Evolutionary conservation across 108 stramenopile genomes (phyloP).

Genomic region (Cyclostephanos invisitatus): DNA sequence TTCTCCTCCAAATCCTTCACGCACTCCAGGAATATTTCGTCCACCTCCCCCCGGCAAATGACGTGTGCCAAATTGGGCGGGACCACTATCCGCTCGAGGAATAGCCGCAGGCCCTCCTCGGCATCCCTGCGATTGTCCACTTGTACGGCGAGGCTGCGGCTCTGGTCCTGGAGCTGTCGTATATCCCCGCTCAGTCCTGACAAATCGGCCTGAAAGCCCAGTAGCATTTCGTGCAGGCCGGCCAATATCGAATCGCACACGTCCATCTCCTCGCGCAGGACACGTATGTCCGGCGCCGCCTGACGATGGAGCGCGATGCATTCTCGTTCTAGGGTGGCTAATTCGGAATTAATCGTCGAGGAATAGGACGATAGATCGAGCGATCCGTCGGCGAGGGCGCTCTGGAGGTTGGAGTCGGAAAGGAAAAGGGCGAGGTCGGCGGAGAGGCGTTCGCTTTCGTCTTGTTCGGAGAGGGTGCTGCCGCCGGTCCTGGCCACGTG

Average conservation of each 20-base stretch:
- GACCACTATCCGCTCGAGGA: constrained; percentile 91
- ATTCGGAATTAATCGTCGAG: constrained; percentile 76
- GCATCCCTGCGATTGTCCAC: constrained; percentile 91
- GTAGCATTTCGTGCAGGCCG: constrained; percentile 95
- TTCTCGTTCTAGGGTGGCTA: constrained; percentile 67
- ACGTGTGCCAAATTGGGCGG: constrained; percentile 80
- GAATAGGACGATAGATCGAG: constrained; percentile 82
- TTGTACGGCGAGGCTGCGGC: constrained; percentile 81
- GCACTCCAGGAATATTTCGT: constrained; percentile 84
- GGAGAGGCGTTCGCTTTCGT: constrained; percentile 73
- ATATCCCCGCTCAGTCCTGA: constrained; percentile 97
- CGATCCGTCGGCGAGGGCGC: constrained; percentile 81
- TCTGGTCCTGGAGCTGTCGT: constrained; percentile 92
- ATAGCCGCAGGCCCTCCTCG: constrained; percentile 85
- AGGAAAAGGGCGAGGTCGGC: constrained; percentile 82
- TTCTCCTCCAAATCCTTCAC: constrained; percentile 91
- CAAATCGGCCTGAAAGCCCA: constrained; percentile 98
- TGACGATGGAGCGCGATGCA: constrained; percentile 75
- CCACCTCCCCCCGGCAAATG: constrained; percentile 90
- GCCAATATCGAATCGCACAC: constrained; percentile 92
- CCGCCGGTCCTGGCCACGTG: constrained; percentile 4
- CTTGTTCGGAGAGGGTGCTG: constrained; percentile 18
- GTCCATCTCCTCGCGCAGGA: constrained; percentile 81
- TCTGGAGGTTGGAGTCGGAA: constrained; percentile 75
- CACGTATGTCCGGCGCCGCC: constrained; percentile 64